Conservation (phyloP, 768 basidiomycete genomes). For the Leccinum broughii region DNA sequence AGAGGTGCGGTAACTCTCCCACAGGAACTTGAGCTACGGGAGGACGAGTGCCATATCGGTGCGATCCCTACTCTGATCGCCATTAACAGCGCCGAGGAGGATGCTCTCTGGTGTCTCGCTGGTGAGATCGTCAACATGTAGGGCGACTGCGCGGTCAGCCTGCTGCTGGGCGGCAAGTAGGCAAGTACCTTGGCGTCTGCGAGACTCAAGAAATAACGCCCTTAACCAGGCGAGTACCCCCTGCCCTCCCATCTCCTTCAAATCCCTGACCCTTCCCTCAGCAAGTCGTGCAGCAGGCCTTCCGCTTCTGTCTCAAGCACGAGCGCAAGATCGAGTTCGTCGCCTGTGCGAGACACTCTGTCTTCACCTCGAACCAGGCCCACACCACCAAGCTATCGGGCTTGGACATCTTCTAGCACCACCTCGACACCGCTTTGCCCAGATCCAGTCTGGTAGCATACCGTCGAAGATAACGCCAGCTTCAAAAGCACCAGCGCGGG, state of each 20-base stretch:
- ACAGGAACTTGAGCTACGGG: neutral
- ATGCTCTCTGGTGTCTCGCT: constrained; percentile 36
- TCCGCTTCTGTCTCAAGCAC: too few relatives aligned
- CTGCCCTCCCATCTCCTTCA: too few relatives aligned
- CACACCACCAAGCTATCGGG: too few relatives aligned
- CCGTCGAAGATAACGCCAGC: too few relatives aligned
- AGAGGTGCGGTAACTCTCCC: neutral
- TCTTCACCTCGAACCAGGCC: too few relatives aligned
- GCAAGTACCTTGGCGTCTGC: neutral
- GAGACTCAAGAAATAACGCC: neutral
- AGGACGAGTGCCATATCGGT: constrained; percentile 26
- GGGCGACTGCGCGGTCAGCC: neutral
- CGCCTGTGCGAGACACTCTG: too few relatives aligned
- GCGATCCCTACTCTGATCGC: constrained; percentile 1
- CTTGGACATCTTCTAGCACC: constrained; percentile 67
- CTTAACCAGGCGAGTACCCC: too few relatives aligned
- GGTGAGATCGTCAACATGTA: constrained; percentile 91
- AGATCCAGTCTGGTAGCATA: constrained; percentile 45
- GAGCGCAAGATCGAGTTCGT: too few relatives aligned
- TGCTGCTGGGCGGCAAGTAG: neutral
- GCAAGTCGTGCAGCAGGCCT: too few relatives aligned
- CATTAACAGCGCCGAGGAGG: neutral
- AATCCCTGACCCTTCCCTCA: too few relatives aligned
- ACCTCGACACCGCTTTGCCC: constrained; percentile 95
- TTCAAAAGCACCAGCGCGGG: too few relatives aligned